Conservation (phyloP, 768 basidiomycete species). For the Dentipellis fragilis region DNA sequence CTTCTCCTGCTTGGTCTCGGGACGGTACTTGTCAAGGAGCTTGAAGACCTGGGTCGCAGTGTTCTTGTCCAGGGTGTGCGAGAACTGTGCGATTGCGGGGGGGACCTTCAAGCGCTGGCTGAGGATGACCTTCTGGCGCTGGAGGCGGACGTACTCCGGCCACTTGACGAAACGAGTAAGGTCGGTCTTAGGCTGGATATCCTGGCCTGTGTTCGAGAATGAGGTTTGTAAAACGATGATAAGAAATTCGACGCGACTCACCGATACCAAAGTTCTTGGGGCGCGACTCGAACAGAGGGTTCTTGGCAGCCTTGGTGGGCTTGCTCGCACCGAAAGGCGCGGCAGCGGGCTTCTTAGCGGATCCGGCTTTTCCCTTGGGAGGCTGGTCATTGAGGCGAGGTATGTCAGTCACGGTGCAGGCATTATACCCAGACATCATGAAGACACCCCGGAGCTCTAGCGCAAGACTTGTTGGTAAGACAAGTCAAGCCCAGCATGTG, state of each 20-base stretch:
- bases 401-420: constrained; percentile 26
- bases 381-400: constrained; percentile 92
- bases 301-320: constrained; percentile 69
- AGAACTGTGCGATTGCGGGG: constrained; percentile 95
- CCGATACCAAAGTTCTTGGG: constrained; percentile 96
- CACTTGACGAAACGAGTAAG: constrained; percentile 98
- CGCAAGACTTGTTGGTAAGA: constrained; percentile 12
- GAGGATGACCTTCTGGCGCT: constrained; percentile 97
- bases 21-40: constrained; percentile 92
- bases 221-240: neutral
- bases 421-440: constrained; percentile 21
- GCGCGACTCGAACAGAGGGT: constrained; percentile 88
- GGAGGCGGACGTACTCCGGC: constrained; percentile 97
- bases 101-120: constrained; percentile 97
- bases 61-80: constrained; percentile 98
- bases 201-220: constrained; percentile 57
- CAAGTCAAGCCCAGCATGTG: constrained; percentile 32
- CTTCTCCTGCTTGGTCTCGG: constrained; percentile 95
- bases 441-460: constrained; percentile 44
- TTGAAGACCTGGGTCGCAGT: constrained; percentile 97
- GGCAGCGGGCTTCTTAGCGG: constrained; percentile 78
- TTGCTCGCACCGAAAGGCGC: constrained; percentile 79
- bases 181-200: constrained; percentile 83
- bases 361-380: constrained; percentile 52
- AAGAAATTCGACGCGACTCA: constrained; percentile 25